phyloP scores from a whole-genome alignment of 2,329 filamentous ascomycete species.

The Penicillium sp. region DNA sequence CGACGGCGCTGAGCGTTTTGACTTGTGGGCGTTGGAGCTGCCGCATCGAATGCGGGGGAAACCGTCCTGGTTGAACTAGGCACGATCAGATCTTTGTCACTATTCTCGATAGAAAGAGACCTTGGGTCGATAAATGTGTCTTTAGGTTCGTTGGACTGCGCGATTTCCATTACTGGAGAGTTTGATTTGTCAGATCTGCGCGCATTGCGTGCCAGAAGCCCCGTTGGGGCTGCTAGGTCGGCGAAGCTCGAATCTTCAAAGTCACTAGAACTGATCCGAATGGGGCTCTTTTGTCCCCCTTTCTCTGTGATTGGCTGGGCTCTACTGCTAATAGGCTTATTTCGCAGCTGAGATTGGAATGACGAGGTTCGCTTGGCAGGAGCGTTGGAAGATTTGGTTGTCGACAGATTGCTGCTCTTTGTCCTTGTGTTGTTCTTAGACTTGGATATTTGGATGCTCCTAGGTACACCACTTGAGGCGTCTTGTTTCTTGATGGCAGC shows the following conservation, averaged over 20 bases:
- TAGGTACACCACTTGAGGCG: conserved; percentile 12
- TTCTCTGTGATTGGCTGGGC: neutral
- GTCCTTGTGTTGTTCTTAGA: neutral
- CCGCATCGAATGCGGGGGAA: neutral
- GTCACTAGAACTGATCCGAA: conserved; percentile 29
- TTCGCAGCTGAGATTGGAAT: neutral
- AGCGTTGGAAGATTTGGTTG: neutral
- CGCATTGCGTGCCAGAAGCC: conserved; percentile 14
- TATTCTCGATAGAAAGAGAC: neutral
- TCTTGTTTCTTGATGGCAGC: conserved; percentile 27
- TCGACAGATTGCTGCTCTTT: neutral
- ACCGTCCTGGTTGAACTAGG: neutral
- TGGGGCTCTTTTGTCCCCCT: neutral
- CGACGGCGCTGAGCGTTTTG: neutral
- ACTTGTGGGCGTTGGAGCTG: neutral
- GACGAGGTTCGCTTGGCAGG: neutral
- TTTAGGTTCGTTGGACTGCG: too few relatives aligned
- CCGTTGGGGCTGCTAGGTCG: conserved; percentile 40
- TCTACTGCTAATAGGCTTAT: neutral
- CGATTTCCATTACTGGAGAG: neutral
- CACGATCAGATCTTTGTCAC: neutral
- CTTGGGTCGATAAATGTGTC: neutral
- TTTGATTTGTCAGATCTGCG: neutral
- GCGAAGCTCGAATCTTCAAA: conserved; percentile 33
- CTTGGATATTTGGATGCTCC: neutral